Conservation (phyloP, 2,329 filamentous ascomycete genomes). For the Arthrobotrys musiformis region DNA sequence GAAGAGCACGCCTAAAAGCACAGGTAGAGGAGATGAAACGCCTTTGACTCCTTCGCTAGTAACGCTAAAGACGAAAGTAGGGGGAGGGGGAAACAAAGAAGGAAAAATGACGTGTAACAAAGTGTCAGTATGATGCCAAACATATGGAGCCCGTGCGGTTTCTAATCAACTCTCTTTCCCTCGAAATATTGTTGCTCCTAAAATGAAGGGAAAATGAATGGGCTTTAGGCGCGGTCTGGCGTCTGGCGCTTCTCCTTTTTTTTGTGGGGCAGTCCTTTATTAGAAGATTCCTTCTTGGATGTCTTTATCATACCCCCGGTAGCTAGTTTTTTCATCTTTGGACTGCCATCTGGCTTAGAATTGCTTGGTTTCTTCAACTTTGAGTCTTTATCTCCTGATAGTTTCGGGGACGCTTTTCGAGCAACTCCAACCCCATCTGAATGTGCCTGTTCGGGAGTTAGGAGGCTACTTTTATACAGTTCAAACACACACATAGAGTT, state of each 20-base stretch:
- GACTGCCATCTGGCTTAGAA: constrained; percentile 43
- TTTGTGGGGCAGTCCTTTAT: constrained; percentile 37
- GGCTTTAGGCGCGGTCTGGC: constrained; percentile 36
- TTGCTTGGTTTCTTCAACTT: constrained; percentile 32
- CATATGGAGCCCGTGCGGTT: too few relatives aligned
- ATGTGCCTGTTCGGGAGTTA: constrained; percentile 28
- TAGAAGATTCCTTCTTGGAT: constrained; percentile 43
- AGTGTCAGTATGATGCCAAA: too few relatives aligned
- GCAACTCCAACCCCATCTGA: constrained; percentile 27
- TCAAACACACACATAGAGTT: background rate
- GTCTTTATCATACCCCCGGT: constrained; percentile 23
- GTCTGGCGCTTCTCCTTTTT: constrained; percentile 50
- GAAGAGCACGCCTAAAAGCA: background rate
- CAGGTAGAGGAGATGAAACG: background rate
- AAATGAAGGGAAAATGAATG: too few relatives aligned
- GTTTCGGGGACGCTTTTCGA: constrained; percentile 37
- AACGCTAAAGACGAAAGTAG: background rate
- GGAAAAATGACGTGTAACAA: background rate
- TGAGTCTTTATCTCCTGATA: constrained; percentile 38
- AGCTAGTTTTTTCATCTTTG: constrained; percentile 40
- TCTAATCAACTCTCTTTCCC: too few relatives aligned
- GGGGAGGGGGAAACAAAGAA: background rate
- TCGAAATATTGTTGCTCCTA: too few relatives aligned
- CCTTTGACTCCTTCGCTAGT: background rate
- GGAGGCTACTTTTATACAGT: too few relatives aligned